Conservation (phyloP, 2,329 filamentous ascomycete genomes). For the Fusarium hostae region DNA sequence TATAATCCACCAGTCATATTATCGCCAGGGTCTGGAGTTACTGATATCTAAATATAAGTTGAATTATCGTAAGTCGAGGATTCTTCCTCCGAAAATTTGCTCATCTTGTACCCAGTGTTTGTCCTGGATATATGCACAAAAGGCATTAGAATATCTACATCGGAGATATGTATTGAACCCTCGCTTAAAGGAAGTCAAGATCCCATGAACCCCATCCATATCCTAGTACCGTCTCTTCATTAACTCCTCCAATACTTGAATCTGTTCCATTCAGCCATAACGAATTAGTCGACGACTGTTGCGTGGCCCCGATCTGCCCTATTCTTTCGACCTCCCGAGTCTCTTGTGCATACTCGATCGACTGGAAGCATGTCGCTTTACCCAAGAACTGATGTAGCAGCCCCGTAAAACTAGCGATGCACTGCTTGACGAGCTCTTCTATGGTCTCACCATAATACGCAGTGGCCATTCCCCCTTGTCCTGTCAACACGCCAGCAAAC, state of each 20-base stretch:
- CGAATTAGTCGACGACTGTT: conserved; percentile 32
- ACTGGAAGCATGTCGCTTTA: conserved; percentile 48
- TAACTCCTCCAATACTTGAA: conserved; percentile 23
- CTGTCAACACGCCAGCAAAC: conserved; percentile 40
- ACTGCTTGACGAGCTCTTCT: conserved; percentile 34
- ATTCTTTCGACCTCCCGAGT: conserved; percentile 21
- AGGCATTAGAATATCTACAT: neutral
- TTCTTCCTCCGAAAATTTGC: neutral
- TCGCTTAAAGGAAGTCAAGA: conserved; percentile 41
- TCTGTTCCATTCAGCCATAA: conserved; percentile 36
- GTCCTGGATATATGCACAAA: neutral
- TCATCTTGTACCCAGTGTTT: neutral
- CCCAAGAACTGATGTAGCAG: conserved; percentile 50
- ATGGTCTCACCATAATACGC: conserved; percentile 33
- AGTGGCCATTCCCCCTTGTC: conserved; percentile 29
- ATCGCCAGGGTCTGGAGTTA: neutral
- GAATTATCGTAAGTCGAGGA: neutral
- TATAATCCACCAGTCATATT: neutral
- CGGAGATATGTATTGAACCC: neutral
- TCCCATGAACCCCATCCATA: conserved; percentile 45
- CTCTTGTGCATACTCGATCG: conserved; percentile 35
- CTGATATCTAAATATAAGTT: neutral
- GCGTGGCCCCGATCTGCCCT: conserved; percentile 12
- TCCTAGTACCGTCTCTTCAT: conserved; percentile 35
- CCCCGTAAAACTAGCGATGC: conserved; percentile 36